These are phyloP conservation scores for Xerocomellus intermedius DNA, from an alignment of 768 basidiomycete species.

Conservation along the genomic window DNA sequence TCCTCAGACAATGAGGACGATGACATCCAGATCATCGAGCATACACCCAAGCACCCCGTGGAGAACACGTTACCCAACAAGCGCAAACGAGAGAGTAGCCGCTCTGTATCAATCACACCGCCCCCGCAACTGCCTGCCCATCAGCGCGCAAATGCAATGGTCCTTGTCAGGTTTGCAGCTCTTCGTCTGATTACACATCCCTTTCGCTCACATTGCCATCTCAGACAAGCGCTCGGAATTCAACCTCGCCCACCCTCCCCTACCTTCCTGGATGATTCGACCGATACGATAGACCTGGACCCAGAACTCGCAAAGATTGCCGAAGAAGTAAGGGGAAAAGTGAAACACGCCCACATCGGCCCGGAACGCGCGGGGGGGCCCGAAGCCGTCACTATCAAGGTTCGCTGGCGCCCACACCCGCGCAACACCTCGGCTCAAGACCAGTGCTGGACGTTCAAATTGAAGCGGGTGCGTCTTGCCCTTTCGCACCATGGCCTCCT, in stretches of 20 bases:
- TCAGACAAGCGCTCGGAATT: conserved; percentile 49
- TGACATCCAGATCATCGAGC: conserved; percentile 41
- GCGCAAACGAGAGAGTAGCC: conserved; percentile 51
- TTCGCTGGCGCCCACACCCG: conserved; percentile 70
- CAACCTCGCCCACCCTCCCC: conserved; percentile 49
- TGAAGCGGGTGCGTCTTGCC: conserved; percentile 51
- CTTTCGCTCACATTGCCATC: conserved; percentile 2
- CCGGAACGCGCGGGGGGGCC: conserved; percentile 33
- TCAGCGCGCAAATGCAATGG: conserved; percentile 54
- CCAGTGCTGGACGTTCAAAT: conserved; percentile 49
- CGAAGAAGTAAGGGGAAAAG: conserved; percentile 34
- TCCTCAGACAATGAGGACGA: conserved; percentile 47
- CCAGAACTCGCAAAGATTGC: conserved; percentile 65
- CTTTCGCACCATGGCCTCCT: neutral
- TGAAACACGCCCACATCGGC: conserved; percentile 21
- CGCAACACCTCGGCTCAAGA: conserved; percentile 39
- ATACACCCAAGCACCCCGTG: conserved; percentile 20
- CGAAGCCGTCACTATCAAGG: conserved; percentile 46
- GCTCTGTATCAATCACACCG: conserved; percentile 73
- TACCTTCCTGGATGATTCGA: conserved; percentile 42
- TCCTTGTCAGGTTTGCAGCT: conserved; percentile 55
- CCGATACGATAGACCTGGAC: conserved; percentile 50
- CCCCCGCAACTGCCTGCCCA: conserved; percentile 60
- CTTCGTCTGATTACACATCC: neutral
- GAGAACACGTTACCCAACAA: conserved; percentile 34